These are phyloP conservation scores for Nelumbo lutea DNA, from an alignment of 164 flowering plant species.

Conservation along the genomic window DNA sequence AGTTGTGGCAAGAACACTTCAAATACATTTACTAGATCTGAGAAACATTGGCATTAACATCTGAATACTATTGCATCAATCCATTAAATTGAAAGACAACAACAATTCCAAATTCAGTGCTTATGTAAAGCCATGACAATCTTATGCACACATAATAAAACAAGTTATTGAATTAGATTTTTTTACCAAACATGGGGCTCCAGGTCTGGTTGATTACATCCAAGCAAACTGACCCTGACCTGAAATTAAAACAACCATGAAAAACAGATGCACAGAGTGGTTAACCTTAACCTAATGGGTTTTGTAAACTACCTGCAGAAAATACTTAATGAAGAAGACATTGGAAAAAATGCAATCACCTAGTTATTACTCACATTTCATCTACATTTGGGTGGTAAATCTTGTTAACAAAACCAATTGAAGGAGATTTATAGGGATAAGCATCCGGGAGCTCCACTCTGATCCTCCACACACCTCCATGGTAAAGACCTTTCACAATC, in stretches of 20 bases:
- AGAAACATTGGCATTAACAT: no score
- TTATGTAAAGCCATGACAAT: not conserved
- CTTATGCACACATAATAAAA: not conserved
- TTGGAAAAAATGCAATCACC: conserved; percentile 32
- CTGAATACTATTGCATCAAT: not conserved
- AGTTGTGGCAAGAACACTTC: conserved; percentile 34
- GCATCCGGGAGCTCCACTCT: conserved; percentile 47
- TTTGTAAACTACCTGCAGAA: conserved; percentile 1
- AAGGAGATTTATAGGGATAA: conserved; percentile 97
- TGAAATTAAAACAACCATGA: conserved; percentile 30
- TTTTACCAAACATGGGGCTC: conserved; percentile 56
- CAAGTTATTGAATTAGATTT: not conserved
- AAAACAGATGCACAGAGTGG: conserved; percentile 3
- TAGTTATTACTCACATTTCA: conserved; percentile 36
- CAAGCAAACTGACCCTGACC: conserved; percentile 92
- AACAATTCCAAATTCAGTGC: not conserved
- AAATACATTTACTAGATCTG: conserved; percentile 51
- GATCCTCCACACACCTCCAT: conserved; percentile 82
- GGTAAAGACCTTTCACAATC: conserved; percentile 67
- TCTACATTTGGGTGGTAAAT: conserved; percentile 92
- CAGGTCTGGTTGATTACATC: no score
- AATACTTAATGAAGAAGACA: not conserved
- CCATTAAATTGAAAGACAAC: conserved; percentile 2
- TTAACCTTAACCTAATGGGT: conserved; percentile 1
- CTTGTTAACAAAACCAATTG: conserved; percentile 93